phyloP scores from a whole-genome alignment of 2,329 filamentous ascomycete genomes.

The Ascochyta fabae region DNA sequence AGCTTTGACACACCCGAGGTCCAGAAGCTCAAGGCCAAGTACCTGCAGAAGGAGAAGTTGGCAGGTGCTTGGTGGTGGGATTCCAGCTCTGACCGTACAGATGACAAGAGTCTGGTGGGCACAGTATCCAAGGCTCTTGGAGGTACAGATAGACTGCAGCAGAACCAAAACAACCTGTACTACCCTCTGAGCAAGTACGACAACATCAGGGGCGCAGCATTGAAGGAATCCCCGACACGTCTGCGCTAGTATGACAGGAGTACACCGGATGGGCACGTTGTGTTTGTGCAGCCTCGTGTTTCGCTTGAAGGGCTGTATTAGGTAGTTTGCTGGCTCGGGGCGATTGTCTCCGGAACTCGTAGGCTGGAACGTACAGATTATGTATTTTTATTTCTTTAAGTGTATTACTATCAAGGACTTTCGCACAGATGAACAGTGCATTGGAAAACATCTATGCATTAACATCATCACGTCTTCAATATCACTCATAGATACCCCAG shows the following conservation, averaged over 20 bases:
- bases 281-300: neutral
- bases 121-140: slow-evolving; percentile 28
- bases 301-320: neutral
- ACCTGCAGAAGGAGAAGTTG: slow-evolving; percentile 30
- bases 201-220: slow-evolving; percentile 21
- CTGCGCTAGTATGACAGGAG: neutral
- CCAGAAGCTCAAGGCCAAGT: slow-evolving; percentile 32
- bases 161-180: slow-evolving; percentile 25
- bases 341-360: no score
- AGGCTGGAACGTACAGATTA: no score
- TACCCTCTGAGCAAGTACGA: slow-evolving; percentile 35
- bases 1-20: slow-evolving; percentile 38
- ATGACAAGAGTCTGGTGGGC: slow-evolving; percentile 28
- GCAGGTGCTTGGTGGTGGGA: slow-evolving; percentile 45
- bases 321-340: no score
- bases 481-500: no score
- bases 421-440: no score
- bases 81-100: slow-evolving; percentile 28
- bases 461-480: no score
- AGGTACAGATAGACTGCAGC: slow-evolving; percentile 12
- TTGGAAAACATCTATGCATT: no score
- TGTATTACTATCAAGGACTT: no score
- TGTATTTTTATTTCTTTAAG: no score
- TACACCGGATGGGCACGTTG: no score
- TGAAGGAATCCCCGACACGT: neutral